These are phyloP conservation scores for Claviceps capensis DNA, from an alignment of 2,329 filamentous ascomycete genomes.

Conservation along the genomic window DNA sequence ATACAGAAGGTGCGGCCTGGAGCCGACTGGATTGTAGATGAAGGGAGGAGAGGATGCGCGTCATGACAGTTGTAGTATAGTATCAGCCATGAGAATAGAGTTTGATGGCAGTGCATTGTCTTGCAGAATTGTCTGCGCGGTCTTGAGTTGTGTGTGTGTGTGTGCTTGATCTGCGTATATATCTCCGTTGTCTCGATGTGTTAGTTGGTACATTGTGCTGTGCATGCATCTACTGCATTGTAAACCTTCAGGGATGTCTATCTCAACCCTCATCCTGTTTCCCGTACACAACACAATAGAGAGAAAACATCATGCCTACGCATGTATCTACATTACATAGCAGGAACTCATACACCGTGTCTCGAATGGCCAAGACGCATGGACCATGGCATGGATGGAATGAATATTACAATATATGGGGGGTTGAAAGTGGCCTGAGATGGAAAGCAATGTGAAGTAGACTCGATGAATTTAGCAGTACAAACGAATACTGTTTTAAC, in stretches of 20 bases:
- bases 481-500: not conserved
- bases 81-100: conserved; percentile 15
- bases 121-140: no score
- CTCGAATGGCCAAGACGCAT: not conserved
- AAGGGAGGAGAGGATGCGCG: conserved; percentile 4
- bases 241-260: no score
- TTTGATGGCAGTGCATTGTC: conserved; percentile 7
- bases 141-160: no score
- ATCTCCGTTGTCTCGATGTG: no score
- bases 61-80: conserved; percentile 16
- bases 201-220: no score
- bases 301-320: no score
- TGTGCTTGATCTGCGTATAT: no score
- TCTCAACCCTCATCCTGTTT: no score
- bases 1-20: conserved; percentile 6
- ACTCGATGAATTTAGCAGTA: conserved; percentile 8
- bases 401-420: conserved; percentile 8
- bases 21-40: conserved; percentile 4
- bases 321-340: no score
- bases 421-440: conserved; percentile 6
- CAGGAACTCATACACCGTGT: no score
- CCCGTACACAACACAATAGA: no score
- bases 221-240: no score
- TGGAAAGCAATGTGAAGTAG: conserved; percentile 17
- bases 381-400: conserved; percentile 9